A percentile compares a stretch with the other conserved stretches of the same genome.
Conservation (phyloP, 2,329 filamentous ascomycete genomes). For the Sclerotinia minor region DNA sequence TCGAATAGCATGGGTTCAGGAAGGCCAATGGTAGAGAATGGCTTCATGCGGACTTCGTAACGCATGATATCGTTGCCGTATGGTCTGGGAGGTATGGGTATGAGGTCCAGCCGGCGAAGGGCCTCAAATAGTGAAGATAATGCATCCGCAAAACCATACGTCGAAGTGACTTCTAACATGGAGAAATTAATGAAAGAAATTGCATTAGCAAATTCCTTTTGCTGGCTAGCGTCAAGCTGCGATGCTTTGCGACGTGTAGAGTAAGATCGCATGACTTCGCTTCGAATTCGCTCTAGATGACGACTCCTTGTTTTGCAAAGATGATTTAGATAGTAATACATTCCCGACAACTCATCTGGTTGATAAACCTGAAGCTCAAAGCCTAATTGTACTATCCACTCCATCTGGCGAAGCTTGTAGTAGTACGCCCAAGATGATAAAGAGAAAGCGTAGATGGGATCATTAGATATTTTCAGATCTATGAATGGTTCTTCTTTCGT, state of each 20-base stretch:
- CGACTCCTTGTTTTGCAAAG: conserved; percentile 61
- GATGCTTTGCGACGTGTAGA: conserved; percentile 26
- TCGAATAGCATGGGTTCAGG: conserved; percentile 58
- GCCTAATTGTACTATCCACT: conserved; percentile 84
- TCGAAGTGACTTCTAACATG: conserved; percentile 65
- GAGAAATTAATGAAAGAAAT: conserved; percentile 59
- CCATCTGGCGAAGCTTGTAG: conserved; percentile 86
- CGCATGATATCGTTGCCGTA: conserved; percentile 59
- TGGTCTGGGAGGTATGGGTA: conserved; percentile 47
- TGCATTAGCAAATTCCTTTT: conserved; percentile 48
- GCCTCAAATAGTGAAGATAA: conserved; percentile 55
- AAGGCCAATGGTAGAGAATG: conserved; percentile 60
- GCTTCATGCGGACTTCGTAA: conserved; percentile 71
- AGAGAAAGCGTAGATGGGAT: conserved; percentile 65
- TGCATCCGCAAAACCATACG: conserved; percentile 53
- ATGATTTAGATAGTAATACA: conserved; percentile 89
- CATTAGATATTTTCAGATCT: conserved; percentile 49
- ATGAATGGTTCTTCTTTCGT: conserved; percentile 61
- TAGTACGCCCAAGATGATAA: conserved; percentile 87
- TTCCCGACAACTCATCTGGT: conserved; percentile 76
- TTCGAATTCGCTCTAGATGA: conserved; percentile 72
- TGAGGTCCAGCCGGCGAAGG: conserved; percentile 44
- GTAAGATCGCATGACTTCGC: conserved; percentile 53
- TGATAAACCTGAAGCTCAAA: conserved; percentile 94
- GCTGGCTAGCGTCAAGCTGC: conserved; percentile 35